Evolutionary conservation across 192 early-diverging fungal genomes (phyloP).

Genomic region (Mortierella hygrophila): DNA sequence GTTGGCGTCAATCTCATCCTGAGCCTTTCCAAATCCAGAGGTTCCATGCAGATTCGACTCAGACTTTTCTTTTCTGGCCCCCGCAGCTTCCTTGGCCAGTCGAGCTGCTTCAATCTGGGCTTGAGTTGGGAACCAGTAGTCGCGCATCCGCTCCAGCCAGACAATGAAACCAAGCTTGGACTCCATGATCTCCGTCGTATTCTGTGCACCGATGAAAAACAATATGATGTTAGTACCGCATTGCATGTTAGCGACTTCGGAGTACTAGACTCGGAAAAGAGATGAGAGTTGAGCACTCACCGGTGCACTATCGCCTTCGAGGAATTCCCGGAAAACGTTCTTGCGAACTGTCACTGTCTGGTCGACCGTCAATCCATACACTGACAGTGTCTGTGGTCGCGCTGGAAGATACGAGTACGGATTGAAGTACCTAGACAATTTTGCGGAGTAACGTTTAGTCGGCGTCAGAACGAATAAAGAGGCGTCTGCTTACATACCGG

Average conservation of each 20-base stretch:
- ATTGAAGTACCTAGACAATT: conserved; percentile 31
- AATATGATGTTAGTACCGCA: background rate
- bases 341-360: conserved; percentile 37
- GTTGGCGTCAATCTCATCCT: conserved; percentile 49
- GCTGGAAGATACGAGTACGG: conserved; percentile 50
- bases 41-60: conserved; percentile 3
- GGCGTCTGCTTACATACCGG: conserved; percentile 10
- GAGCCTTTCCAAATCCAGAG: conserved; percentile 44
- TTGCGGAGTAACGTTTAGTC: conserved; percentile 31
- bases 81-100: background rate
- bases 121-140: conserved; percentile 51
- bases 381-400: conserved; percentile 36
- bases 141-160: conserved; percentile 30
- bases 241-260: background rate
- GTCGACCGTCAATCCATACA: conserved; percentile 24
- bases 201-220: background rate
- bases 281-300: background rate
- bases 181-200: conserved; percentile 29
- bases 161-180: conserved; percentile 34
- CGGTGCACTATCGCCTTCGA: conserved; percentile 36
- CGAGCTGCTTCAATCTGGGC: conserved; percentile 32
- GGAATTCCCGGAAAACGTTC: conserved; percentile 46
- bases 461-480: background rate
- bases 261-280: background rate
- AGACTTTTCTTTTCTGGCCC: background rate